Conservation (phyloP, 2,329 filamentous ascomycete species). For the Botrytis deweyae region DNA sequence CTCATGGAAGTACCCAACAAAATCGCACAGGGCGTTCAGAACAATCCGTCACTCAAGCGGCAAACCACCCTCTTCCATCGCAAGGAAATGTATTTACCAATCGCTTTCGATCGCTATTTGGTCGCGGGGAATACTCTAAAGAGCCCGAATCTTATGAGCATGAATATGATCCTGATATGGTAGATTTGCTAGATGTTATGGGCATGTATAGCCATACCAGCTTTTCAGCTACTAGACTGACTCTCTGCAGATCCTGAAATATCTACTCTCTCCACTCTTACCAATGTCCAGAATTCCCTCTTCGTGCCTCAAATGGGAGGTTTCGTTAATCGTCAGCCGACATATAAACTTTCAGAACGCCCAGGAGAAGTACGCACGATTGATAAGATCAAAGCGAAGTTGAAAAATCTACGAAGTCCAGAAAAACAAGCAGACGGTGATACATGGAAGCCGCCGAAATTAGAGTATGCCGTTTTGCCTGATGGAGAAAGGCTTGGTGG, state of each 20-base stretch:
- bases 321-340: conserved; percentile 65
- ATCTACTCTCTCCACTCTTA: conserved; percentile 77
- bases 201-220: conserved; percentile 46
- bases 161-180: conserved; percentile 61
- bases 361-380: conserved; percentile 27
- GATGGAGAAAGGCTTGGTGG: conserved; percentile 69
- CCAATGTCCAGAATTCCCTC: conserved; percentile 85
- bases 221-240: conserved; percentile 30
- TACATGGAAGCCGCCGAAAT: conserved; percentile 28
- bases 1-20: background rate
- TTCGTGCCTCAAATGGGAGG: conserved; percentile 77
- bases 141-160: conserved; percentile 24
- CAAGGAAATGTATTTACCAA: conserved; percentile 23
- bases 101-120: conserved; percentile 28
- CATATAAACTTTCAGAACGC: conserved; percentile 29
- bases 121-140: conserved; percentile 16
- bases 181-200: conserved; percentile 68
- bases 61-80: conserved; percentile 8
- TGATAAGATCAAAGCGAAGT: conserved; percentile 29
- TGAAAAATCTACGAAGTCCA: conserved; percentile 27
- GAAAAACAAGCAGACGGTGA: conserved; percentile 22
- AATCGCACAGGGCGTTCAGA: background rate
- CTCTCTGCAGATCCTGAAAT: conserved; percentile 70
- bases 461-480: conserved; percentile 69
- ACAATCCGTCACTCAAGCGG: background rate